A percentile compares a stretch with the other conserved stretches of the same genome.
Evolutionary conservation across 2,329 filamentous ascomycete species (phyloP).

Genomic region (Calcarisporium arbuscula): DNA sequence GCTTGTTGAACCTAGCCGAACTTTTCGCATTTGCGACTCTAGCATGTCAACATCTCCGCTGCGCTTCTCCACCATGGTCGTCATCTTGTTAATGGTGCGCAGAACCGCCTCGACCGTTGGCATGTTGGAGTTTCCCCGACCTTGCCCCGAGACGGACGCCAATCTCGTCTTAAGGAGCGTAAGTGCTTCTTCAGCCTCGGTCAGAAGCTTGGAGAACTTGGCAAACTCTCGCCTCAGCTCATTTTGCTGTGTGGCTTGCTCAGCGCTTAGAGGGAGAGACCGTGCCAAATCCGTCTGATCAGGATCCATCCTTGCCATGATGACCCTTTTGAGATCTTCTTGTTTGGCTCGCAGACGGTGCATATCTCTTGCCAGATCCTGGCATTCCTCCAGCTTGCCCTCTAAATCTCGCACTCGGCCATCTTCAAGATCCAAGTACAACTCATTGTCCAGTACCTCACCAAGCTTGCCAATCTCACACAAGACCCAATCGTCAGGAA

Average conservation of each 20-base stretch:
- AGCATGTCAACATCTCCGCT: constrained; percentile 87
- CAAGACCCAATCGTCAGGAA: constrained; percentile 64
- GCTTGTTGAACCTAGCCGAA: constrained; percentile 46
- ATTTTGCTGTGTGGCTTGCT: constrained; percentile 77
- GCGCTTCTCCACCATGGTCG: constrained; percentile 82
- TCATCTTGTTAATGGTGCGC: constrained; percentile 89
- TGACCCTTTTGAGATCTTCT: constrained; percentile 70
- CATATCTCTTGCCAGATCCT: constrained; percentile 63
- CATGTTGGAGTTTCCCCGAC: constrained; percentile 41
- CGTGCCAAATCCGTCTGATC: constrained; percentile 58
- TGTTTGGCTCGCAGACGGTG: constrained; percentile 67
- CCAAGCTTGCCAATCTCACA: constrained; percentile 68
- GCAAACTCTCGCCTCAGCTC: constrained; percentile 74
- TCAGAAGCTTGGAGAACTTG: constrained; percentile 65
- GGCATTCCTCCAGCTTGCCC: constrained; percentile 61
- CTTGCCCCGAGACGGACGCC: constrained; percentile 48
- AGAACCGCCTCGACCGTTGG: constrained; percentile 91
- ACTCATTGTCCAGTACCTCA: constrained; percentile 54
- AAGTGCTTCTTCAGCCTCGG: constrained; percentile 73
- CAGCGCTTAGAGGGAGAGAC: constrained; percentile 71
- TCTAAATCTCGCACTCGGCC: constrained; percentile 63
- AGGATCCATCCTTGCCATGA: constrained; percentile 63
- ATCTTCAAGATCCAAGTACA: constrained; percentile 59
- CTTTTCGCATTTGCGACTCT: constrained; percentile 75
- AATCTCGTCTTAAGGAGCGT: constrained; percentile 75